These are phyloP conservation scores for Alternaria sp. DNA, from an alignment of 2,329 filamentous ascomycete genomes.

Conservation along the genomic window DNA sequence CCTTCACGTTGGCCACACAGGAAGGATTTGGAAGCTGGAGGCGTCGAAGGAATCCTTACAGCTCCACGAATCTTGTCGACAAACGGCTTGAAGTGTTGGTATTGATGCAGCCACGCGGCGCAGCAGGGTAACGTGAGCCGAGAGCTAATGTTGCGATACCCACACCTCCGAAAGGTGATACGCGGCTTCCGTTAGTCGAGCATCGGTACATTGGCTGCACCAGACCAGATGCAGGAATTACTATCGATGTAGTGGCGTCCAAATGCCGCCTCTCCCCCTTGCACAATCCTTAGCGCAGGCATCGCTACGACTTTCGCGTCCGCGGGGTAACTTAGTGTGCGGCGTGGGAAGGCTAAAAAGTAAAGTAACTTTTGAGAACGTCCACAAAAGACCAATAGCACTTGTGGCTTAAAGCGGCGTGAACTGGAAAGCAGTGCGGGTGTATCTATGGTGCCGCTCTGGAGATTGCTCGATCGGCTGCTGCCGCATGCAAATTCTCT, in stretches of 20 bases:
- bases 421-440: not conserved
- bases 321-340: conserved; percentile 17
- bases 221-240: conserved; percentile 11
- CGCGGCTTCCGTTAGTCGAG: conserved; percentile 18
- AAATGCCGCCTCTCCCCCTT: conserved; percentile 11
- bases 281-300: conserved; percentile 7
- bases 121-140: conserved; percentile 11
- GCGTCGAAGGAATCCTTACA: not conserved
- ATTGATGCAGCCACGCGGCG: conserved; percentile 15
- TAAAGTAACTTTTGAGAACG: conserved; percentile 4
- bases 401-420: conserved; percentile 12
- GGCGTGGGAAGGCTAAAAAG: conserved; percentile 12
- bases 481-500: conserved; percentile 19
- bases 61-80: not conserved
- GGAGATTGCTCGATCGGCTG: conserved; percentile 8
- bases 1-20: not conserved
- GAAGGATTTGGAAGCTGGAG: not conserved
- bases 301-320: conserved; percentile 3
- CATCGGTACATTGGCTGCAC: conserved; percentile 19
- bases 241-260: conserved; percentile 10
- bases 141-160: conserved; percentile 1
- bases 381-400: not conserved
- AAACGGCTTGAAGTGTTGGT: conserved; percentile 7
- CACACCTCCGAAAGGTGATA: conserved; percentile 6
- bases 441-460: conserved; percentile 8